These are phyloP conservation scores for Microstegium vimineum DNA, from an alignment of 176 grass and related monocot species.

Conservation along the genomic window DNA sequence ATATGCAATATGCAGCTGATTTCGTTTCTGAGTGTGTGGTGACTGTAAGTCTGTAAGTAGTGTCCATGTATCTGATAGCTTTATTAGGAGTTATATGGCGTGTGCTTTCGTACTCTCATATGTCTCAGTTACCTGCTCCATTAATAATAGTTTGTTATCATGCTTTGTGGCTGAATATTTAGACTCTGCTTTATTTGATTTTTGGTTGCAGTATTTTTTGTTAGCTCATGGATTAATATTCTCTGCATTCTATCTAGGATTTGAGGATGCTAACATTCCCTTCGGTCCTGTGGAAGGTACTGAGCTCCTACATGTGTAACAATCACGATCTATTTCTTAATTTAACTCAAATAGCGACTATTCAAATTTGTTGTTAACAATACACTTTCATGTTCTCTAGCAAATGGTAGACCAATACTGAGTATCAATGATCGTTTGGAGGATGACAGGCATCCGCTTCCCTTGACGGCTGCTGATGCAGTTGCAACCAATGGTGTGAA, in stretches of 20 bases:
- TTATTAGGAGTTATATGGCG: not conserved
- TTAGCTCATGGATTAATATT: constrained; percentile 28
- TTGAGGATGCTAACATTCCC: constrained; percentile 84
- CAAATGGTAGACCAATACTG: constrained; percentile 65
- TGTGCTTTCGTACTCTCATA: not conserved
- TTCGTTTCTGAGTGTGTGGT: not conserved
- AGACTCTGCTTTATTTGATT: constrained; percentile 1
- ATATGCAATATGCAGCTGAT: not conserved
- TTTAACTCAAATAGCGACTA: not conserved
- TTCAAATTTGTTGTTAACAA: not conserved
- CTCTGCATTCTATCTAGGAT: constrained; percentile 45
- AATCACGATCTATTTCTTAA: not conserved
- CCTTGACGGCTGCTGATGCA: constrained; percentile 69
- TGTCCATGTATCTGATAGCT: not conserved
- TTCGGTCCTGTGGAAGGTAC: constrained; percentile 93
- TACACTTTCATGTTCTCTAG: constrained; percentile 43
- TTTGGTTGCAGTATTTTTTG: not conserved
- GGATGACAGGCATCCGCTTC: constrained; percentile 60
- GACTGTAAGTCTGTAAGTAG: not conserved
- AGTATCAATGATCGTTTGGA: constrained; percentile 70
- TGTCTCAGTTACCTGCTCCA: not conserved
- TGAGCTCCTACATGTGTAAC: not conserved
- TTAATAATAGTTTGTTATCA: not conserved
- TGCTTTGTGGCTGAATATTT: not conserved
- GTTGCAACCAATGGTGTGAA: constrained; percentile 80